A percentile compares a stretch with the other conserved stretches of the same genome.
phyloP scores from a whole-genome alignment of 257 asterid genomes.

The Echium plantagineum region DNA sequence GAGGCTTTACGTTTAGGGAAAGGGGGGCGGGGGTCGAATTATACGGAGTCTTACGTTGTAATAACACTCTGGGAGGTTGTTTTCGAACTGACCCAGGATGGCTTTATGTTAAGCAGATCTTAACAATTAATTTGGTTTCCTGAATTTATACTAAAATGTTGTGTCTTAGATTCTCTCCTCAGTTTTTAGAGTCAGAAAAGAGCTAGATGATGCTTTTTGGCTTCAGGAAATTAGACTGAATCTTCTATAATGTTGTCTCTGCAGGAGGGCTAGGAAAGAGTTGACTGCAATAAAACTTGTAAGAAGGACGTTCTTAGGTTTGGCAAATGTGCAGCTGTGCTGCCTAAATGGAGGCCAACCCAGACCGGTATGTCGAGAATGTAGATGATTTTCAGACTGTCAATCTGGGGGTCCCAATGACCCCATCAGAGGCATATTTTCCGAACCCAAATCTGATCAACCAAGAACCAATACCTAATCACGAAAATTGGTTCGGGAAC shows the following conservation, averaged over 20 bases:
- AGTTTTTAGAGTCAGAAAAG: too few relatives aligned
- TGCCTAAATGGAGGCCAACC: not conserved
- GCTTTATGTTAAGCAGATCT: not conserved
- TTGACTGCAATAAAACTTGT: too few relatives aligned
- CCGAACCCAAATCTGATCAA: conserved; percentile 23
- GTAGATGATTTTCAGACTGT: conserved; percentile 18
- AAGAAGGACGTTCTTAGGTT: not conserved
- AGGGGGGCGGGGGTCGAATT: too few relatives aligned
- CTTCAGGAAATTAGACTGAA: not conserved
- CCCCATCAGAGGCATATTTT: conserved; percentile 49
- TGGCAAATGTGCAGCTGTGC: not conserved
- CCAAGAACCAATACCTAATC: conserved; percentile 13
- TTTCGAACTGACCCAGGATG: too few relatives aligned
- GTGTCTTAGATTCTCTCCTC: not conserved
- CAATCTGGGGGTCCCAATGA: conserved; percentile 48
- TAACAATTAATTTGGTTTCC: not conserved
- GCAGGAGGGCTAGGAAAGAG: not conserved
- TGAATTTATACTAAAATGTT: not conserved
- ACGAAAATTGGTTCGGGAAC: conserved; percentile 15
- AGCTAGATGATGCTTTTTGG: not conserved
- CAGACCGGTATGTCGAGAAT: conserved; percentile 20
- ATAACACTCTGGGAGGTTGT: too few relatives aligned
- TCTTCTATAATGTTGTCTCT: not conserved
- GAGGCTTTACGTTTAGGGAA: too few relatives aligned
- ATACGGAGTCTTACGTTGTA: too few relatives aligned